Conservation (phyloP, 2,329 filamentous ascomycete species). For the Harringtonia lauricola region DNA sequence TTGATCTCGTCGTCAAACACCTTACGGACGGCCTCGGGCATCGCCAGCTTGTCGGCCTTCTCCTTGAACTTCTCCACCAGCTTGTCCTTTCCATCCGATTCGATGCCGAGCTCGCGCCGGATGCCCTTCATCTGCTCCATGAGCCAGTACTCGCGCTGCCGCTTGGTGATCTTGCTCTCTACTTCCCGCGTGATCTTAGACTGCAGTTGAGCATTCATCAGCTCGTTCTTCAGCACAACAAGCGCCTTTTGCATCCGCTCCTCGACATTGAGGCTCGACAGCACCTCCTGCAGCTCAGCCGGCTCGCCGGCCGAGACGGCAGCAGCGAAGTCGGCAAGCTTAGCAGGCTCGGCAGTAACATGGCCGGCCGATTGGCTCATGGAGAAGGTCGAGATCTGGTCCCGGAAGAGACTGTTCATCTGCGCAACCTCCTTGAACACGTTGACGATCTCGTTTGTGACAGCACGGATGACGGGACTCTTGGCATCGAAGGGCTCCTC, state of each 20-base stretch:
- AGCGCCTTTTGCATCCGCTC: conserved; percentile 86
- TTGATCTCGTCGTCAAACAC: conserved; percentile 98
- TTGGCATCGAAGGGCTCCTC: conserved; percentile 89
- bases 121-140: conserved; percentile 99
- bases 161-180: conserved; percentile 92
- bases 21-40: conserved; percentile 94
- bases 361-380: conserved; percentile 93
- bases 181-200: conserved; percentile 98
- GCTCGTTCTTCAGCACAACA: conserved; percentile 89
- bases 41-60: conserved; percentile 83
- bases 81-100: conserved; percentile 97
- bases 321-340: conserved; percentile 92
- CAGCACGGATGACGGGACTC: conserved; percentile 76
- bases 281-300: conserved; percentile 81
- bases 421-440: conserved; percentile 96
- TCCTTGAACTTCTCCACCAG: conserved; percentile 96
- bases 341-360: conserved; percentile 86
- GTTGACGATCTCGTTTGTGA: conserved; percentile 96
- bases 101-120: conserved; percentile 84
- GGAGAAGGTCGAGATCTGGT: conserved; percentile 94
- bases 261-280: conserved; percentile 83
- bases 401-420: conserved; percentile 88
- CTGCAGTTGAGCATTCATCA: conserved; percentile 95
- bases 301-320: conserved; percentile 93
- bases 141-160: conserved; percentile 94